These are phyloP conservation scores for Trypanosoma brucei DNA, from an alignment of 208 protist genomes.

Conservation along the genomic window DNA sequence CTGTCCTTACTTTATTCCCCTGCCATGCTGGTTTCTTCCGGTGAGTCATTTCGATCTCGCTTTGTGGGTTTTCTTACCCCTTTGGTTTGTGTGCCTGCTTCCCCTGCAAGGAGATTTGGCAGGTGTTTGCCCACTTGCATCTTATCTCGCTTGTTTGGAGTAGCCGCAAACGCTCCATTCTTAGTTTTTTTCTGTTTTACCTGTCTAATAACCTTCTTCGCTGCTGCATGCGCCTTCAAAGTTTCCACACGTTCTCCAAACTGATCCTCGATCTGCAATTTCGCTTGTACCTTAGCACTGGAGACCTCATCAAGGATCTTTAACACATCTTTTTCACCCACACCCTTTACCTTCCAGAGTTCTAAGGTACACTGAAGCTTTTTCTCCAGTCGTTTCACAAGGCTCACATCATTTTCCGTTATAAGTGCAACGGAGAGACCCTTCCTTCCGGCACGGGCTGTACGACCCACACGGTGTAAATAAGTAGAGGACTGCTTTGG, in stretches of 20 bases:
- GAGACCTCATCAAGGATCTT: constrained; percentile 79
- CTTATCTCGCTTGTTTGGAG: too few species aligned
- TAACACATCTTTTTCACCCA: constrained; percentile 49
- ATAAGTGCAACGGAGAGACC: constrained; percentile 71
- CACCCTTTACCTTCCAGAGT: constrained; percentile 47
- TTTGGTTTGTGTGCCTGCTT: too few species aligned
- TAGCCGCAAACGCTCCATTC: too few species aligned
- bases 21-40: too few species aligned
- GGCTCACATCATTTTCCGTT: constrained; percentile 74
- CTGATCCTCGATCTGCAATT: constrained; percentile 75
- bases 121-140: too few species aligned
- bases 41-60: too few species aligned
- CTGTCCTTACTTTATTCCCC: too few species aligned
- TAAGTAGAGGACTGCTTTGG: constrained; percentile 95
- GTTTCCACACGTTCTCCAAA: constrained; percentile 55
- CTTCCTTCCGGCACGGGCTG: constrained; percentile 86
- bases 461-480: constrained; percentile 97
- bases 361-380: constrained; percentile 28
- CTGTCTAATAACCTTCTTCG: constrained; percentile 13
- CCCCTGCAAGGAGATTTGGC: too few species aligned
- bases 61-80: too few species aligned
- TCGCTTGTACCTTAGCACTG: constrained; percentile 73
- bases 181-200: too few species aligned
- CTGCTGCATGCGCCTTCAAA: constrained; percentile 54
- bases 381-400: constrained; percentile 68